Evolutionary conservation across 1,284 basidiomycete genomes (phyloP).

Genomic region (Ceratobasidium sp.): DNA sequence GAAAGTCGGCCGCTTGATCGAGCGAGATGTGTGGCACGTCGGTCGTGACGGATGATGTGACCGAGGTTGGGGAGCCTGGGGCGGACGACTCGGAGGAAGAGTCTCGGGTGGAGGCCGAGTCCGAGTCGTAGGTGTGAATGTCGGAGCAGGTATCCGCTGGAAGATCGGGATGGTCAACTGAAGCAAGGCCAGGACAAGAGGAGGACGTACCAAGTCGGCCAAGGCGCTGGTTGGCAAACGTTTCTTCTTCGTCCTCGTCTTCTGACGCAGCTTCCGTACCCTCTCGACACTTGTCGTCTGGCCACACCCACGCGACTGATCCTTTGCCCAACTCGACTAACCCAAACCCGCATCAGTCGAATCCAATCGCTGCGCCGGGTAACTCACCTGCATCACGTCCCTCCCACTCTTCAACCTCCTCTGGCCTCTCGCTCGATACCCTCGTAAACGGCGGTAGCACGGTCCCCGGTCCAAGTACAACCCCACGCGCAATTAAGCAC

Average conservation of each 20-base stretch:
- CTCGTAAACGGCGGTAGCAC: conserved; percentile 75
- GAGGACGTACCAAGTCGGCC: conserved; percentile 34
- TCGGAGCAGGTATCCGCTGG: conserved; percentile 41
- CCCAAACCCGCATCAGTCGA: background rate
- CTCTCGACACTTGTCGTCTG: conserved; percentile 40
- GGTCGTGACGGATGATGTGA: conserved; percentile 50
- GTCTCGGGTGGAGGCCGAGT: conserved; percentile 53
- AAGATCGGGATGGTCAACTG: background rate
- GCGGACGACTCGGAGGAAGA: conserved; percentile 55
- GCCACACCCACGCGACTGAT: conserved; percentile 44
- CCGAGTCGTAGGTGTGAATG: conserved; percentile 45
- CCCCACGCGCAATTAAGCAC: conserved; percentile 83
- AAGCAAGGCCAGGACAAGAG: background rate
- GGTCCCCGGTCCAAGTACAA: conserved; percentile 80
- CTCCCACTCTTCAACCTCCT: conserved; percentile 48
- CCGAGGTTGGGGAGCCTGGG: conserved; percentile 52
- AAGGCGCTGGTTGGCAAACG: conserved; percentile 44
- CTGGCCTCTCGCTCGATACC: conserved; percentile 64
- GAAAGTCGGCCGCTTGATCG: conserved; percentile 69
- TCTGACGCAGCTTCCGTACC: conserved; percentile 49
- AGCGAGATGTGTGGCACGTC: conserved; percentile 44
- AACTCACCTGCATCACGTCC: conserved; percentile 56
- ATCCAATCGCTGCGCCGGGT: background rate
- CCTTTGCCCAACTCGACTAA: conserved; percentile 39
- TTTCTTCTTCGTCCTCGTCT: conserved; percentile 50